Base-by-base conservation (phyloP, 1,284 basidiomycete genomes). In the Caloboletus firmus region DNA sequence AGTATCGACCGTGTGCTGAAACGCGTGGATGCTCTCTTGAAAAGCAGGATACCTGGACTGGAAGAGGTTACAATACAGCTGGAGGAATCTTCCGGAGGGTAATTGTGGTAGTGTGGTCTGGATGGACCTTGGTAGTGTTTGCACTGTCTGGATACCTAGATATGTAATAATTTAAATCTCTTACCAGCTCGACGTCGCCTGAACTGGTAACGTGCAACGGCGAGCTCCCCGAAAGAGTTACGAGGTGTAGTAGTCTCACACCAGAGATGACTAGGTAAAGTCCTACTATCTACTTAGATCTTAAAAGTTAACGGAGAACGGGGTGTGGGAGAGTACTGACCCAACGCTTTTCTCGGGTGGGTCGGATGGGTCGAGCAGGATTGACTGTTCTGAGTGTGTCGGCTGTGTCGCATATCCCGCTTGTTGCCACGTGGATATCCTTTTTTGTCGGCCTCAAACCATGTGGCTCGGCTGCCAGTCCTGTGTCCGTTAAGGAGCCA, bases 31-130 rank as follows among this genome's bases (percentile, higher is more conserved):
- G 73, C 76, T 30, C 71, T 91, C 22, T 67, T 98, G 57, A 81
- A 85, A 62, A 76, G 78, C 54, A 79, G 79, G 60, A 93, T 98
- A 68, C 74, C 78, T 4, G 93, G 91, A 18, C 71, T 98, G 37
- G 87, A 89, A 56, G 93, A 97, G 72, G 69, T 98, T 54, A 90
- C 89, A 2, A 87, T 98, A 59, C 95, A 98, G 70, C 79, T 95
- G 22, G 88, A 89, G 49, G 60, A 63, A n/a, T 48, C 45, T 36
- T 56, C 55, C 2, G n/a, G 36, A 35, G 46, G 49, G 24, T 58
- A 64, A 48, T 45, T 30, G 40, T 39, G 37, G 17, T 58, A 40
- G 28, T 43, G 20, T 49, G 34, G 30, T 35, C 36, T 37, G 34
- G 35, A 45, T 48, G 55, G 42, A 62, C 51, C 24, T 59, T 54